Percentiles rank a stretch among this genome's conserved stretches.
These are phyloP conservation scores for Cladorrhinum sp. DNA, from an alignment of 2,329 filamentous ascomycete species.

Conservation along the genomic window DNA sequence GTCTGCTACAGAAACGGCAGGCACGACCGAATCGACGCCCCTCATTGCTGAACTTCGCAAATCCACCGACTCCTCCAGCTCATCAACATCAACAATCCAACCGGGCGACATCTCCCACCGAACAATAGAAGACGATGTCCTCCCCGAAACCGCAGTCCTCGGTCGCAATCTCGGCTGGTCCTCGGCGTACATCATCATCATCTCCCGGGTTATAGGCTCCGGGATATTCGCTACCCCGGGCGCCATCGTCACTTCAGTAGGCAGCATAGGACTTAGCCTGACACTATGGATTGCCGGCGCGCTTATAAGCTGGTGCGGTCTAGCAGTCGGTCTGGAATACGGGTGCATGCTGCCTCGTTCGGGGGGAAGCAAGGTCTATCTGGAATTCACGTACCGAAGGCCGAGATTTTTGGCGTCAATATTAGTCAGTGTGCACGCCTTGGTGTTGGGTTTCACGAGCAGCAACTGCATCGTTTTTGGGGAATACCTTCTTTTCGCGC, in stretches of 20 bases:
- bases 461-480: slow-evolving; percentile 70
- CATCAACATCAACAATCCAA: neutral
- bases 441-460: slow-evolving; percentile 64
- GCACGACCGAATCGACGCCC: neutral
- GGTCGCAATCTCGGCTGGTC: slow-evolving; percentile 61
- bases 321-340: slow-evolving; percentile 63
- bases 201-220: slow-evolving; percentile 66
- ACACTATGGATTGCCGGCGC: slow-evolving; percentile 63
- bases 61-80: neutral
- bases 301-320: slow-evolving; percentile 57
- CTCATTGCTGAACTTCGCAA: neutral
- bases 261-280: slow-evolving; percentile 63
- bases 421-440: slow-evolving; percentile 60
- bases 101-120: slow-evolving; percentile 11
- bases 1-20: neutral
- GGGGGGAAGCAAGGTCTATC: slow-evolving; percentile 63
- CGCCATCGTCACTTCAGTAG: slow-evolving; percentile 62
- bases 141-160: slow-evolving; percentile 56
- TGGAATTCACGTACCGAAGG: slow-evolving; percentile 64
- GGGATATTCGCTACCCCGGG: slow-evolving; percentile 72
- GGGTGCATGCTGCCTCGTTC: slow-evolving; percentile 69
- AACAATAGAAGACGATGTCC: slow-evolving; percentile 53
- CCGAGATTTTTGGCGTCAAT: slow-evolving; percentile 64
- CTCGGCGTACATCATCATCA: slow-evolving; percentile 64
- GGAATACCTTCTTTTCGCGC: slow-evolving; percentile 61